A percentile compares a stretch with the other conserved stretches of the same genome.
Evolutionary conservation across 306 rosid genomes (phyloP).

Genomic region (Macrotyloma uniflorum): DNA sequence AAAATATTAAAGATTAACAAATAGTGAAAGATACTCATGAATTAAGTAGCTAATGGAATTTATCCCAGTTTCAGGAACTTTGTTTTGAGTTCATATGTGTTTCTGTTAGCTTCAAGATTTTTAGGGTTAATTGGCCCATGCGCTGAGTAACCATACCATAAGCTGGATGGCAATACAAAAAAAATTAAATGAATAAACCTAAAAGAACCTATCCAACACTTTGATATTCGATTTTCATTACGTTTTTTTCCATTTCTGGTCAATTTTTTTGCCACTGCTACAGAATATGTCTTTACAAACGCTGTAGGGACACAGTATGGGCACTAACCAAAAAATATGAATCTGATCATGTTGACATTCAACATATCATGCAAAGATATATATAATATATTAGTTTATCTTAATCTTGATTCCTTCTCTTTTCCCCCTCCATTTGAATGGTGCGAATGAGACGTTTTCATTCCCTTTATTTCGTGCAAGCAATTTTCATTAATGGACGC

Average conservation of each 20-base stretch:
- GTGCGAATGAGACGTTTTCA: slow-evolving; percentile 38
- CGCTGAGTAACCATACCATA: not conserved
- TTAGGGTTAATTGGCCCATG: not conserved
- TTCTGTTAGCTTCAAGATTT: not conserved
- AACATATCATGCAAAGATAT: not conserved
- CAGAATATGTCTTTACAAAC: slow-evolving; percentile 40
- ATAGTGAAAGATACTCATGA: too few species aligned
- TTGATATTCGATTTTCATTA: not conserved
- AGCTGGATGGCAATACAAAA: not conserved
- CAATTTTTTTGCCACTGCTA: not conserved
- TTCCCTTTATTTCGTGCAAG: slow-evolving; percentile 41
- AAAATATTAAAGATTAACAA: too few species aligned
- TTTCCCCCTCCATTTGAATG: slow-evolving; percentile 44
- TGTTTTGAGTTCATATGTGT: not conserved
- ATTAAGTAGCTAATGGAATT: not conserved
- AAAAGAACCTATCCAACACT: not conserved
- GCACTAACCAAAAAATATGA: slow-evolving; percentile 22
- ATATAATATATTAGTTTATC: slow-evolving; percentile 29
- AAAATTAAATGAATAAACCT: not conserved
- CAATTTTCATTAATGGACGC: slow-evolving; percentile 13
- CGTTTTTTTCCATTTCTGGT: not conserved
- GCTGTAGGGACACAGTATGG: slow-evolving; percentile 23
- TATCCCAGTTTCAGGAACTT: not conserved
- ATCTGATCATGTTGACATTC: slow-evolving; percentile 39
- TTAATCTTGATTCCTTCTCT: slow-evolving; percentile 36